Percentiles rank a stretch among this genome's conserved stretches.
Evolutionary conservation across 2,329 filamentous ascomycete genomes (phyloP).

Genomic region (Clarireedia sp.): DNA sequence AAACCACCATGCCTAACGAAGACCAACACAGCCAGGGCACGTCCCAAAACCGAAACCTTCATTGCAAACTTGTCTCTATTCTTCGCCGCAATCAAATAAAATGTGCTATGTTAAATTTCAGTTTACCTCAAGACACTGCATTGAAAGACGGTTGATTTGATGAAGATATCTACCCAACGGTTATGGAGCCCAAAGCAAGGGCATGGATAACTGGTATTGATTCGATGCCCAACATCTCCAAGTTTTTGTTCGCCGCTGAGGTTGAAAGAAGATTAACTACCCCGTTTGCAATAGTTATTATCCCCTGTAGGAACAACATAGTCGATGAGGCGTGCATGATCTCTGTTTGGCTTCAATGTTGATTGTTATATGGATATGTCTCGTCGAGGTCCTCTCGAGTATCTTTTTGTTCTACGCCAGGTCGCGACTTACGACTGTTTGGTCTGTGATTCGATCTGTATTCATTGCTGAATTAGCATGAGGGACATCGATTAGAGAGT

Average conservation of each 20-base stretch:
- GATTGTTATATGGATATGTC: no score
- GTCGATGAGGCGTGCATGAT: neutral
- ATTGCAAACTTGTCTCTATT: neutral
- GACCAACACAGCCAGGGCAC: neutral
- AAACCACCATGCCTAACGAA: neutral
- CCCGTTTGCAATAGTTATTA: constrained; percentile 2
- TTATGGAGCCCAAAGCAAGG: neutral
- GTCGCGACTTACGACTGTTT: neutral
- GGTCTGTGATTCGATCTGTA: neutral
- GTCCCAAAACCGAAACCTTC: neutral
- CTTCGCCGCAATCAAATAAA: neutral
- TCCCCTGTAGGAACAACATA: neutral
- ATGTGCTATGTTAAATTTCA: neutral
- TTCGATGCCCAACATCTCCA: neutral
- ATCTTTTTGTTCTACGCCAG: neutral
- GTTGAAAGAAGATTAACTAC: neutral
- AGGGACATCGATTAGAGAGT: no score
- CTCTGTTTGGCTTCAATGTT: neutral
- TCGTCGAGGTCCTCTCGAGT: no score
- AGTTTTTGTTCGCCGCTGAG: neutral
- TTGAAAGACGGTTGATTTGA: neutral
- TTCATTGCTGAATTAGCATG: neutral
- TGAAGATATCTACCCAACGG: neutral
- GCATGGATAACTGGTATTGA: constrained; percentile 1
- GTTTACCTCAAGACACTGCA: no score